Conservation (phyloP, 2,329 filamentous ascomycete species). For the Mariannaea elegans region DNA sequence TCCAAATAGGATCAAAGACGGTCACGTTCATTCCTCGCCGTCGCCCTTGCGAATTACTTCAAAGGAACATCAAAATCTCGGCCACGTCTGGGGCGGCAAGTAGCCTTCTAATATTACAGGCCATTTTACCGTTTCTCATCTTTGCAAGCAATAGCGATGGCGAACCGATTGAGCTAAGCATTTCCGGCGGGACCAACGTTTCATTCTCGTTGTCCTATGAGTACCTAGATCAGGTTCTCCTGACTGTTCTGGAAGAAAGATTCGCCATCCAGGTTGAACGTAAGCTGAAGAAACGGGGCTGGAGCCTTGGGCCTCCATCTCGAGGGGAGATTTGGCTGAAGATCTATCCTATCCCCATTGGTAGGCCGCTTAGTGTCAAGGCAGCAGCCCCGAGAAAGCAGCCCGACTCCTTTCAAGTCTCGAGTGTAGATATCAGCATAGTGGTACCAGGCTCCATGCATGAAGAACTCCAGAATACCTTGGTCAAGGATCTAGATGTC, state of each 20-base stretch:
- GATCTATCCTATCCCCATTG: constrained; percentile 43
- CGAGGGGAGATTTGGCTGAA: constrained; percentile 57
- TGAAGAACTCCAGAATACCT: constrained; percentile 49
- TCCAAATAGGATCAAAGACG: constrained; percentile 59
- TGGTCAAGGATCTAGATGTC: constrained; percentile 51
- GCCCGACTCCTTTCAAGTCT: constrained; percentile 48
- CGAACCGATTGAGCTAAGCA: constrained; percentile 57
- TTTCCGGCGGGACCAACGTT: constrained; percentile 69
- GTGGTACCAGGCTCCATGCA: constrained; percentile 58
- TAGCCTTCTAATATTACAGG: constrained; percentile 66
- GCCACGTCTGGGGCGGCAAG: constrained; percentile 62
- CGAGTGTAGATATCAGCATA: constrained; percentile 59
- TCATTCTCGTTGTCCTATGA: constrained; percentile 66
- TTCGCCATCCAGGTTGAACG: constrained; percentile 60
- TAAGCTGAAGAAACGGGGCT: constrained; percentile 57
- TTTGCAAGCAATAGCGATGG: constrained; percentile 57
- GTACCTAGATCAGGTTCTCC: constrained; percentile 68
- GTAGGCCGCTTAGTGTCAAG: constrained; percentile 50
- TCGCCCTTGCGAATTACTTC: constrained; percentile 49
- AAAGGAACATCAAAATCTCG: constrained; percentile 58
- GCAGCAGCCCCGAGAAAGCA: constrained; percentile 30
- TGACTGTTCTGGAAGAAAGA: constrained; percentile 60
- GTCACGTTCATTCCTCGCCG: constrained; percentile 57
- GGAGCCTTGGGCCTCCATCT: constrained; percentile 55
- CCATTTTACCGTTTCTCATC: constrained; percentile 66